Base-by-base conservation (phyloP, 2,329 filamentous ascomycete genomes). In the Stagonosporopsis rhizophila region DNA sequence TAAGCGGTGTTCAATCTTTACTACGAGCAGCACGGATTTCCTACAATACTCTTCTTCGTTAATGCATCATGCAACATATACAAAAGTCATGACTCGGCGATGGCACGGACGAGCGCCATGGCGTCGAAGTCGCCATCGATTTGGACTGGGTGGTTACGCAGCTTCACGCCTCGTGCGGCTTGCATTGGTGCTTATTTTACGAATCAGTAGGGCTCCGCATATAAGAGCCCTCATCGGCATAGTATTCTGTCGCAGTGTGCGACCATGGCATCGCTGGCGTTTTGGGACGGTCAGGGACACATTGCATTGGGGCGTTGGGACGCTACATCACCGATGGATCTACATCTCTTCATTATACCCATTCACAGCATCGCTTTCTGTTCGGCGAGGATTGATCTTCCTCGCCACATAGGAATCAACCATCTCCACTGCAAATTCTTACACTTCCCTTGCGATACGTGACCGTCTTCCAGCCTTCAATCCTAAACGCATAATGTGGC, bases 271-370 rank as follows among this genome's bases (percentile, higher is more conserved):
- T 56, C 39, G 27, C 42, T 14, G 53, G 53, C 53, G 53, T 56
- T 56, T 51, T 28, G 47, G 53, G 39, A 51, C 37, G 44, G 48
- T 32, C n/a, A 51, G 48, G 41, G 53, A 56, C 37, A 51, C 47
- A 56, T 46, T 52, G 53, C 53, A 56, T 47, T 52, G 28, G 27
- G 42, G 47, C 42, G 32, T 27, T 34, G 28, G 53, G 47, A 51
- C 53, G 42, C 32, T 30, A 52, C 53, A 37, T 47, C 46, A 35
- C 46, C 23, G 34, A 49, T 35, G 52, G 52, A 50, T 55, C 45
- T 55, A 35, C 52, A 46, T 12, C 20, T 56, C 46, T 50, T 56
- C 53, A 52, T 52, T 56, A 56, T 56, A 56, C 53, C 53, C 53
- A 45, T 48, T 32, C 23, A 19, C 34, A 52, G 53, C 47, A 44